phyloP scores from a whole-genome alignment of 148 eudicot species.

The Salicornia ramosissima region DNA sequence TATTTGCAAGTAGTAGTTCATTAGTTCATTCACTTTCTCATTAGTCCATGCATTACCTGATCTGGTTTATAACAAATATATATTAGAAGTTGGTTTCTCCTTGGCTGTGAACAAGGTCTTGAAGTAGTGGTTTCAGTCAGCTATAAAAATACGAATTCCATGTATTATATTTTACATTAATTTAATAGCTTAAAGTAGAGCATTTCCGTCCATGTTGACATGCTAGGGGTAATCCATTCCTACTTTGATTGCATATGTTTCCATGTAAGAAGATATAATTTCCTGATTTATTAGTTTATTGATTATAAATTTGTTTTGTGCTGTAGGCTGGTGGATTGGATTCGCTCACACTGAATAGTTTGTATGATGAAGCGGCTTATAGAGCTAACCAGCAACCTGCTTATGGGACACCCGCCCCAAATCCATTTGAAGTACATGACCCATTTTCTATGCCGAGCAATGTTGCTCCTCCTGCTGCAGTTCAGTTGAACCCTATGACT shows the following conservation, averaged over 20 bases:
- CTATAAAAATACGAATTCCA: not conserved
- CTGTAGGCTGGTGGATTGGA: conserved; percentile 95
- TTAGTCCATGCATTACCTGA: not conserved
- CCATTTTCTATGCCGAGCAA: conserved; percentile 71
- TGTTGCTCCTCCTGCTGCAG: conserved; percentile 51
- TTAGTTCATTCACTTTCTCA: not conserved
- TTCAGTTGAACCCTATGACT: conserved; percentile 57
- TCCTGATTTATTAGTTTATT: not conserved
- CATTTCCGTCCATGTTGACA: not conserved
- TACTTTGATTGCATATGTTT: not conserved
- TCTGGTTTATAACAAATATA: not conserved
- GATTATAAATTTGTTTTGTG: too few relatives aligned
- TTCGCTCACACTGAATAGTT: conserved; percentile 70
- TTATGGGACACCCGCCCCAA: conserved; percentile 77
- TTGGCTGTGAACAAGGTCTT: not conserved
- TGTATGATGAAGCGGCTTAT: conserved; percentile 75
- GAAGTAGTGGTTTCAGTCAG: not conserved
- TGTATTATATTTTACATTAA: not conserved
- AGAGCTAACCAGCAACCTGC: conserved; percentile 78
- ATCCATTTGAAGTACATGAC: conserved; percentile 78
- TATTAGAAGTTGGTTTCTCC: not conserved
- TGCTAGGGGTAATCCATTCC: not conserved
- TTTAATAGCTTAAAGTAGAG: not conserved
- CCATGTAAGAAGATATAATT: not conserved
- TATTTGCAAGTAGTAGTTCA: not conserved